A percentile compares a stretch with the other conserved stretches of the same genome.
Evolutionary conservation across 192 early-diverging fungal species (phyloP).

Genomic region (Coemansia interrupta): DNA sequence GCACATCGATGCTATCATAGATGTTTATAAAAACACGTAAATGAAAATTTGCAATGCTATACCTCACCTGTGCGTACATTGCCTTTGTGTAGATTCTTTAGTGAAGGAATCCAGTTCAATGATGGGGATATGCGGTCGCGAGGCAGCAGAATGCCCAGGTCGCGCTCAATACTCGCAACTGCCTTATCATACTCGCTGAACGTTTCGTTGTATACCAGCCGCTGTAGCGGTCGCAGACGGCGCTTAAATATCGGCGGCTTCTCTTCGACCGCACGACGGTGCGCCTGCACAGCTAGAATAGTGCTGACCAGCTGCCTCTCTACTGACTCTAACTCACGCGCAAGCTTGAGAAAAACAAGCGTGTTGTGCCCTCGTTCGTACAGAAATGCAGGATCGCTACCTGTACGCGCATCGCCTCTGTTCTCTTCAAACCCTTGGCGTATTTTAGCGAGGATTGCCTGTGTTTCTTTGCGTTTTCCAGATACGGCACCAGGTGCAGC

Average conservation of each 20-base stretch:
- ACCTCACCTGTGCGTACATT: neutral
- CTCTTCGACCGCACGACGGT: conserved; percentile 13
- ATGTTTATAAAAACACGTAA: neutral
- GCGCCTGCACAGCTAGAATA: conserved; percentile 16
- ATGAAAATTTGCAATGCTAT: neutral
- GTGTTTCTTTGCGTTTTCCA: conserved; percentile 10
- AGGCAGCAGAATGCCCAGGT: conserved; percentile 40
- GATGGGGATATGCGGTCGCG: conserved; percentile 14
- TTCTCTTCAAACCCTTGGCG: conserved; percentile 37
- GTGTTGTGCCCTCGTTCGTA: conserved; percentile 44
- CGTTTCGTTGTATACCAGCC: conserved; percentile 10
- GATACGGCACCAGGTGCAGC: conserved; percentile 30
- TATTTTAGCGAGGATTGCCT: conserved; percentile 17
- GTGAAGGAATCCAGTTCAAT: conserved; percentile 42
- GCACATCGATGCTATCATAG: no score
- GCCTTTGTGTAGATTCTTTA: conserved; percentile 19
- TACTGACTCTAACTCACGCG: conserved; percentile 42
- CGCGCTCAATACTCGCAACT: conserved; percentile 27
- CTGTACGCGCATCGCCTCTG: conserved; percentile 1
- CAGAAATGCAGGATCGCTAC: conserved; percentile 3
- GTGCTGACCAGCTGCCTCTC: conserved; percentile 27
- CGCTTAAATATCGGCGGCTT: conserved; percentile 24
- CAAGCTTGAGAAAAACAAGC: conserved; percentile 47
- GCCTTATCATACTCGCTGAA: conserved; percentile 21
- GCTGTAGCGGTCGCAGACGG: conserved; percentile 15